Base-by-base conservation (phyloP, 352 stramenopile genomes). In the Phytophthora boehmeriae region DNA sequence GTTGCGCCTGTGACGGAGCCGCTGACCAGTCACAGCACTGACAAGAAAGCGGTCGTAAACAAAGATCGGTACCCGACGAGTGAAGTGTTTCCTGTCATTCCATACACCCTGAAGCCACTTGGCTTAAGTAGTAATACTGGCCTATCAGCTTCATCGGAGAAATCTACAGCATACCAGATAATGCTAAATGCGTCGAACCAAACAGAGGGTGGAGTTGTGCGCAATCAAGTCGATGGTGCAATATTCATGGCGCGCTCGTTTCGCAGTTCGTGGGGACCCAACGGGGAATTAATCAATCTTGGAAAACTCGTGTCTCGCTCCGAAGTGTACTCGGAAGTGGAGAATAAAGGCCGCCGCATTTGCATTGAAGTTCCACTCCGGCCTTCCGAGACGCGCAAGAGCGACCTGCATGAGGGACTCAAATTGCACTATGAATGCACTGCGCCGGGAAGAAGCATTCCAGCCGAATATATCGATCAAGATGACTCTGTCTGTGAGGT, bases 211-310 rank as follows among this genome's bases (percentile, higher is more conserved):
- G 54, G 59, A 34, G 59, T 75, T 1, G 78, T 80, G 25, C 76
- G 66, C 35, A 88, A 89, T 52, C 54, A 88, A 32, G 63, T 80
- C 13, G 86, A 95, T 30, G 65, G 73, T 8, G 80, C 80, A 0
- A 73, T 95, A 39, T 92, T 91, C 36, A 88, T 93, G 69, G 75
- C 80, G 14, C 83, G 84, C 13, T 92, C 86, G 41, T 93, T 93
- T 75, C 83, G 86, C 17, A 92, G 84, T 42, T 91, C 82, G 6
- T 95, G 83, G 82, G 86, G 86, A 1, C 86, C 86, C 20, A 88
- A 90, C 25, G 86, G 86, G 2, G 78, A 90, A 38, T 50, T 95
- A 1, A 76, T 92, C 39, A 90, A 92, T 59, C 53, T 86, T 6
- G 78, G 73, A 48, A 83, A 74, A 23, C 51, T 83, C 13, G 55